phyloP scores from a whole-genome alignment of 495 filamentous ascomycete species.

The Daldinia caldariorum region DNA sequence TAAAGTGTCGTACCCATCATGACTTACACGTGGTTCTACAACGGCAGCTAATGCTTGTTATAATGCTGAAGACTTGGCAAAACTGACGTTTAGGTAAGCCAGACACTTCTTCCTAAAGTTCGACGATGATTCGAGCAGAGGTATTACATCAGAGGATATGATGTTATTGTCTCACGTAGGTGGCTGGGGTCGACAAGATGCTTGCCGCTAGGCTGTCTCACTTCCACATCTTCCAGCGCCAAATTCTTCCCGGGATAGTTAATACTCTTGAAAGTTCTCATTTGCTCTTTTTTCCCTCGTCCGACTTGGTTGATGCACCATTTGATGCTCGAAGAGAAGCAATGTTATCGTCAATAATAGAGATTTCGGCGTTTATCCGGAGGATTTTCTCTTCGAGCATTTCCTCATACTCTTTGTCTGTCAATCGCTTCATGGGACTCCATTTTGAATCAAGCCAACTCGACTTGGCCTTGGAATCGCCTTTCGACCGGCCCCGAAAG shows the following conservation, averaged over 20 bases:
- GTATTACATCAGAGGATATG: neutral
- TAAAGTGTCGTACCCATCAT: neutral
- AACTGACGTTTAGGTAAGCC: neutral
- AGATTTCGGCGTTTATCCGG: constrained; percentile 82
- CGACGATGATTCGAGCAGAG: neutral
- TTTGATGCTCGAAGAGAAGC: constrained; percentile 59
- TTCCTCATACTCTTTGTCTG: constrained; percentile 79
- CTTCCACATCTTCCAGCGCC: neutral
- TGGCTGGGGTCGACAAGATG: neutral
- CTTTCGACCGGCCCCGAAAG: neutral
- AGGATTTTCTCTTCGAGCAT: constrained; percentile 82
- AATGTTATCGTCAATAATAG: constrained; percentile 86
- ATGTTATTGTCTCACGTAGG: neutral
- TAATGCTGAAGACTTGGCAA: neutral
- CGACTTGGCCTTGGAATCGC: constrained; percentile 31
- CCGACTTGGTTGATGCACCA: constrained; percentile 15
- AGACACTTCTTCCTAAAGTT: neutral
- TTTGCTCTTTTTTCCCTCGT: neutral
- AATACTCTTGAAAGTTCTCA: neutral
- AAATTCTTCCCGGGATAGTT: neutral
- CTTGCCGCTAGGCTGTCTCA: neutral
- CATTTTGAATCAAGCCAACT: constrained; percentile 70
- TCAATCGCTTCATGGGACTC: constrained; percentile 80
- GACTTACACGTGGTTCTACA: neutral
- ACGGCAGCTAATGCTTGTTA: neutral